Evolutionary conservation across 1,284 basidiomycete genomes (phyloP), one percentile per base, ranked within the genome.

Genomic region (Blastosporella zonata): DNA sequence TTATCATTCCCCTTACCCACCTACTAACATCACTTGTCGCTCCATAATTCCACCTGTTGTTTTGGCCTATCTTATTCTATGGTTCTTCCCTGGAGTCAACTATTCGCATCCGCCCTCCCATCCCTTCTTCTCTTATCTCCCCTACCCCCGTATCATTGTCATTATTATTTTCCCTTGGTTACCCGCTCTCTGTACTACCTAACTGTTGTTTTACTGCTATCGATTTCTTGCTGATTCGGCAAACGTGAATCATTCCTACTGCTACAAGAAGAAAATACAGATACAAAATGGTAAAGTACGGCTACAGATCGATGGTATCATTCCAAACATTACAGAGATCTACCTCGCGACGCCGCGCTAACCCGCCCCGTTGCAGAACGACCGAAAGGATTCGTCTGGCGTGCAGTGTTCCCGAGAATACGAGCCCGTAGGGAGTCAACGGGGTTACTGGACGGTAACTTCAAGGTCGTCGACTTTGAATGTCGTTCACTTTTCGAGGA

Each of bases 351-450:
- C 18, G 22, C 12, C 40, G 13, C 13, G 20, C 23, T 4, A 29
- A n/a, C 43, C 28, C 31, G 34, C 38, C 34, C 38, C 41, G 20
- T 34, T 22, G 36, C 42, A 18, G 52, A 21, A 40, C 40, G 37
- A 36, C 54, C 49, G n/a, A n/a, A n/a, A 27, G 61, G 50, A 40
- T 61, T 59, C 5, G 67, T 67, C 28, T 65, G 67, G 43, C 70
- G 72, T 7, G 67, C 67, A n/a, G 75, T 77, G 55, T 84, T 86
- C 35, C 71, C 67, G 40, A 87, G 62, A 38, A 87, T 73, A 51
- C 77, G 77, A 18, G 78, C 76, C 43, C 78, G 75, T 23, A 87
- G 61, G 1, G 72, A 67, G 12, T 68, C 62, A 38, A 77, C 57
- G 1, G 73, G 58, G 28, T 66, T 60, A 36, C 54, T 67, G n/a